Base-by-base conservation (phyloP, 257 asterid genomes). In the Cordia subcordata region DNA sequence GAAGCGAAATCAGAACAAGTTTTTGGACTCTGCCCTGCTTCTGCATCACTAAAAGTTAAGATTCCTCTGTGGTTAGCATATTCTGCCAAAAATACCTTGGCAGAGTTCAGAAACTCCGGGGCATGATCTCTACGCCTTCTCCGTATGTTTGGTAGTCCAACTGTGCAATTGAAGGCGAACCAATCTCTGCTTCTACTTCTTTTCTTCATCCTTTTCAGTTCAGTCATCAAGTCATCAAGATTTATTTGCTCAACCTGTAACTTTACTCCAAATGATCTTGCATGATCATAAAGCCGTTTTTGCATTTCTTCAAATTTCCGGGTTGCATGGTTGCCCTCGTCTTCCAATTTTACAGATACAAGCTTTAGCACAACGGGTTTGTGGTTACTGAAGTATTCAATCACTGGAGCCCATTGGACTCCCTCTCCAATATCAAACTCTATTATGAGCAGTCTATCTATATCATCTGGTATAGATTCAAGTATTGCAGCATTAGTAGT, bases 101-200 rank as follows among this genome's bases (percentile, higher is more conserved):
- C 83, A 33, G 63, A 53, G n/a, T 55, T 71, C 0, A 86, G 70
- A 63, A 89, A 89, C 63, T 63, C 72, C 1, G 50, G 35, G 16
- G 72, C 86, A 1, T 56, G 61, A 20, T 46, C 60, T 67, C 83
- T 77, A 5, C 67, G 38, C 13, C 57, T 80, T 68, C 10, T 75
- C 86, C 95, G 84, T 86, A 58, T 86, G 94, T 13, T 3, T 3
- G 92, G 94, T 32, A 84, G 82, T 18, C 79, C 80, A 21, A 65
- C 71, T 94, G 82, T 84, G 69, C 90, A 80, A 58, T 84, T 89
- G 75, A 86, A 86, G 44, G 71, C 90, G 47, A 79, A 15, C 86
- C 87, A 84, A 23, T 84, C 84, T 35, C 67, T 67, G 9, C 63
- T 49, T 46, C 47, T 58, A 1, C 70, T 77, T 38, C 62, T 56